Percentiles rank a stretch among this genome's conserved stretches.
Conservation (phyloP, 2,329 filamentous ascomycete species). For the Cladorrhinum sp. region DNA sequence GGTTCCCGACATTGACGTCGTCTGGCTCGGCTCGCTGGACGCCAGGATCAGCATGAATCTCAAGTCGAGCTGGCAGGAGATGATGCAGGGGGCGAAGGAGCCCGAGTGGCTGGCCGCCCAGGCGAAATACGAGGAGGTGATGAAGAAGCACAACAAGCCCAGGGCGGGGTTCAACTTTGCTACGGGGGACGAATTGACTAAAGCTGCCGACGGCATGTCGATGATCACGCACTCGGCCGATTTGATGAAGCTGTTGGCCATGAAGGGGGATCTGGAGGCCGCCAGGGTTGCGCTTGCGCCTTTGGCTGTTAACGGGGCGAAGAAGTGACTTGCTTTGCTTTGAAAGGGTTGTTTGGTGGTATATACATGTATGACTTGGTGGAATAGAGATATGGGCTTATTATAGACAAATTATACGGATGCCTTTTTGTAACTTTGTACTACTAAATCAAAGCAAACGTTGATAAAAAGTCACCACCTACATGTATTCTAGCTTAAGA, state of each 20-base stretch:
- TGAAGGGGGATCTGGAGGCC: conserved; percentile 11
- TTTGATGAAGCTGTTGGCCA: conserved; percentile 16
- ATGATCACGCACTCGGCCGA: conserved; percentile 18
- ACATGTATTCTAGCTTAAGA: no score
- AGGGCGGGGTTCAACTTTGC: conserved; percentile 18
- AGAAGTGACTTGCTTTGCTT: neutral
- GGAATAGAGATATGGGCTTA: no score
- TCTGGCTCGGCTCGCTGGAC: conserved; percentile 47
- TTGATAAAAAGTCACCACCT: no score
- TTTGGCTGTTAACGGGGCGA: conserved; percentile 5
- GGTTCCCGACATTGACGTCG: conserved; percentile 44
- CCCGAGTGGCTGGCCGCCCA: conserved; percentile 41
- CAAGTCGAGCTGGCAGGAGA: conserved; percentile 31
- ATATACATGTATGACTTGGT: no score
- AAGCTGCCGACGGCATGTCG: conserved; percentile 13
- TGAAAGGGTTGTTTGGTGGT: no score
- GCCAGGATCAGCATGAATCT: conserved; percentile 44
- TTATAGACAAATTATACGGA: no score
- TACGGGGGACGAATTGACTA: conserved; percentile 4
- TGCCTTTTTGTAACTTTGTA: no score
- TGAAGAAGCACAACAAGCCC: conserved; percentile 48
- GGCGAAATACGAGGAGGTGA: conserved; percentile 36
- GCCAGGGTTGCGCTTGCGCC: conserved; percentile 12
- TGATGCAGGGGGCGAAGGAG: conserved; percentile 32
- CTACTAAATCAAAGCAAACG: no score